Evolutionary conservation across 129 eudicot species (phyloP).

Genomic region (Calendula officinalis): DNA sequence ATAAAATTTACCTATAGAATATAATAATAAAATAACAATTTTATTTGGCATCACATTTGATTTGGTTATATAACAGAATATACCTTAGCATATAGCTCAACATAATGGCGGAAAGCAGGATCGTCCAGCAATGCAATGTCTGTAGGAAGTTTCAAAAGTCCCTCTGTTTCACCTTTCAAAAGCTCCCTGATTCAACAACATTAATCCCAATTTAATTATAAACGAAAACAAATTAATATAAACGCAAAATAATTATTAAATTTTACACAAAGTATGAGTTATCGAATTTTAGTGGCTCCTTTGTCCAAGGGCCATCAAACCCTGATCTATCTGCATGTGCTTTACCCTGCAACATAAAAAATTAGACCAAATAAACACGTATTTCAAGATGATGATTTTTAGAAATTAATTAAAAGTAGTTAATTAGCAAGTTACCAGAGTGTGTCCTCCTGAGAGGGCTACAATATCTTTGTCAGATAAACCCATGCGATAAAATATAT

Average conservation of each 20-base stretch:
- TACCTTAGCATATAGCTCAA: constrained; percentile 87
- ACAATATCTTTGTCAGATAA: constrained; percentile 91
- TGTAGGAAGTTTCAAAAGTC: constrained; percentile 77
- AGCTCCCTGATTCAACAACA: constrained; percentile 65
- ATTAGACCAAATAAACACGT: constrained; percentile 9
- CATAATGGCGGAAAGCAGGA: constrained; percentile 65
- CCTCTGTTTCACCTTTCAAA: constrained; percentile 82
- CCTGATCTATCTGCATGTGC: constrained; percentile 97
- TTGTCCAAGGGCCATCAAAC: constrained; percentile 96
- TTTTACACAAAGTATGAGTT: constrained; percentile 86
- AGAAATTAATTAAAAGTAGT: constrained; percentile 8
- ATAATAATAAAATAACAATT: neutral
- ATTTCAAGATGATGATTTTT: neutral
- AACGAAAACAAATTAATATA: neutral
- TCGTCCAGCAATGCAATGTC: constrained; percentile 73
- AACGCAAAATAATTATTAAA: constrained; percentile 13
- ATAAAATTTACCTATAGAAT: no score
- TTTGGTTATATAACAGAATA: neutral
- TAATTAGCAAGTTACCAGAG: constrained; percentile 57
- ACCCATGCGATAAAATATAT: constrained; percentile 89
- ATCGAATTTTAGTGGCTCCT: constrained; percentile 87
- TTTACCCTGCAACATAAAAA: constrained; percentile 58
- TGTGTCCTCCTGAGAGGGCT: constrained; percentile 95
- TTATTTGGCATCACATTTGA: constrained; percentile 5
- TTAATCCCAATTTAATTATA: neutral